These are phyloP conservation scores for Sphagnum magellanicum DNA, from an alignment of 228 moss, liverwort and hornwort species.

Conservation along the genomic window DNA sequence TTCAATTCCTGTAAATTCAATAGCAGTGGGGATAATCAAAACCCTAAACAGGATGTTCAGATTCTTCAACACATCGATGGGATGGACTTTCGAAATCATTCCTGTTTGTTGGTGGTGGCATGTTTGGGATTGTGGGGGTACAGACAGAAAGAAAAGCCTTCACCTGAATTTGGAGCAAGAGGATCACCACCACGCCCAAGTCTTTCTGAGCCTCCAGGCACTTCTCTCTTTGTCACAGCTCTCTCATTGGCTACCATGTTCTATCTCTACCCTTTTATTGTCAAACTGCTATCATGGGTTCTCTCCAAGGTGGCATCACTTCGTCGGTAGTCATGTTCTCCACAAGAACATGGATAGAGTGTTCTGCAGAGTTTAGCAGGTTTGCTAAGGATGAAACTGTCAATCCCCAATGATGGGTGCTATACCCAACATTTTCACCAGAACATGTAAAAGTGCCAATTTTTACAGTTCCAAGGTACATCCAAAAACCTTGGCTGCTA, in stretches of 20 bases:
- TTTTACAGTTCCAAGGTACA: too few relatives aligned
- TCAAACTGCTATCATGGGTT: conserved; percentile 69
- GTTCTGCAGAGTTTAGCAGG: too few relatives aligned
- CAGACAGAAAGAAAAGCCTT: conserved; percentile 71
- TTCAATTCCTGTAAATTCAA: neutral
- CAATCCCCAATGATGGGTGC: too few relatives aligned
- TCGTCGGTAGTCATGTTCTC: conserved; percentile 5
- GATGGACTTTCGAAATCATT: neutral
- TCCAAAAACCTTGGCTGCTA: too few relatives aligned
- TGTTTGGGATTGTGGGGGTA: conserved; percentile 21
- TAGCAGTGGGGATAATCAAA: neutral
- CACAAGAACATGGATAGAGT: too few relatives aligned
- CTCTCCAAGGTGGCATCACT: conserved; percentile 54
- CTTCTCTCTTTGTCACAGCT: conserved; percentile 39
- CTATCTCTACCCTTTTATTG: conserved; percentile 52
- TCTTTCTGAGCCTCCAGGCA: conserved; percentile 50
- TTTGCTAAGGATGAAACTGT: too few relatives aligned
- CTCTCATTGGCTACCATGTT: conserved; percentile 41
- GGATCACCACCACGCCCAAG: conserved; percentile 30
- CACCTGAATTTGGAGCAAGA: conserved; percentile 53
- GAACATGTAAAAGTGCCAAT: too few relatives aligned
- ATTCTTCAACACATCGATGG: too few relatives aligned
- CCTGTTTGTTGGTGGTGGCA: conserved; percentile 30
- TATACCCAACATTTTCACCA: too few relatives aligned
- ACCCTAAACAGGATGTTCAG: neutral